A percentile compares a stretch with the other conserved stretches of the same genome.
Evolutionary conservation across 2,329 filamentous ascomycete genomes (phyloP).

Genomic region (Bipolaris zeicola): DNA sequence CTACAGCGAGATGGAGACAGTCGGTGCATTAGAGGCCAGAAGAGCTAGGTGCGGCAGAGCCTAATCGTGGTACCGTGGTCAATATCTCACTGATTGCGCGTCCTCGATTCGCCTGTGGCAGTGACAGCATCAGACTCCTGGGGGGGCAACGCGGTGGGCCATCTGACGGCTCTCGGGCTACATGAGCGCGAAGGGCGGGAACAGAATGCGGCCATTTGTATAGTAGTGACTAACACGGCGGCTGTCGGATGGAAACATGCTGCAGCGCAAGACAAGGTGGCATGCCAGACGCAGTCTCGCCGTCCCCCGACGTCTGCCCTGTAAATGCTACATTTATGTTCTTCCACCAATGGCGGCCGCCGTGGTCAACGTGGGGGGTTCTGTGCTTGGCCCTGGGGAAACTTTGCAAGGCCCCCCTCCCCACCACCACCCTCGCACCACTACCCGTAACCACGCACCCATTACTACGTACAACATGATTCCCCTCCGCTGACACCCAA

Average conservation of each 20-base stretch:
- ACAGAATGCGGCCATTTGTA: constrained; percentile 41
- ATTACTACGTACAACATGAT: background rate
- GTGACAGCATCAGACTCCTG: constrained; percentile 24
- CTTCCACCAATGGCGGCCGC: constrained; percentile 38
- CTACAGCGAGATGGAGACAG: constrained; percentile 42
- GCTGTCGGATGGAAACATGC: constrained; percentile 25
- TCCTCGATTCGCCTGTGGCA: constrained; percentile 36
- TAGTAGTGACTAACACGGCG: constrained; percentile 43
- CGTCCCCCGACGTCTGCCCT: constrained; percentile 21
- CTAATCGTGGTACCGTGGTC: constrained; percentile 26
- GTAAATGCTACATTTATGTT: constrained; percentile 22
- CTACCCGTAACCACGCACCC: background rate
- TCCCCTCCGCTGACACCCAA: background rate
- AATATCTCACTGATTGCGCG: constrained; percentile 26
- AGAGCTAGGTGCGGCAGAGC: constrained; percentile 38
- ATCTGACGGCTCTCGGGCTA: constrained; percentile 34
- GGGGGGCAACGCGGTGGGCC: constrained; percentile 34
- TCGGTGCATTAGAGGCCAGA: constrained; percentile 39
- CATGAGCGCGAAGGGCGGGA: constrained; percentile 43
- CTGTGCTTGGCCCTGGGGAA: constrained; percentile 43
- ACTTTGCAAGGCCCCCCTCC: constrained; percentile 19
- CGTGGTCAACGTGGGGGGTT: constrained; percentile 36
- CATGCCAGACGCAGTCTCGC: constrained; percentile 34
- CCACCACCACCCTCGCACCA: background rate
- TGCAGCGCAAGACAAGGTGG: constrained; percentile 29